These are phyloP conservation scores for Perilla frutescens DNA, from an alignment of 257 asterid species.

Conservation along the genomic window DNA sequence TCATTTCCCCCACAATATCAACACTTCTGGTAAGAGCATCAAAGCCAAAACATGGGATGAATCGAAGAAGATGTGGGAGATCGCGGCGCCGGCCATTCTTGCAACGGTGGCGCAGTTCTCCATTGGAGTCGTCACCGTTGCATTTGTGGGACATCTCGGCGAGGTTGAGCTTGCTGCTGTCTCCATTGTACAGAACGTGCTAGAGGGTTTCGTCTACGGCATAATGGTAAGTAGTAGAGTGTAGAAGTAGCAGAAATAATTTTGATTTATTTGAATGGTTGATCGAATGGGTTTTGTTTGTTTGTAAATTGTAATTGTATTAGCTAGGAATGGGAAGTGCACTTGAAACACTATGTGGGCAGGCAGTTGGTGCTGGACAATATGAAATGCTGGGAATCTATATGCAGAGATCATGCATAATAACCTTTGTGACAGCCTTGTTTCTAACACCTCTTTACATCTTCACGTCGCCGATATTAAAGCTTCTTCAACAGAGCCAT, in stretches of 20 bases:
- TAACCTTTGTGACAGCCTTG: constrained; percentile 56
- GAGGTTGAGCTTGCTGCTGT: constrained; percentile 81
- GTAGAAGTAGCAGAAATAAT: too few relatives aligned
- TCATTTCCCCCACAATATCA: neutral
- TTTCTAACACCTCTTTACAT: constrained; percentile 62
- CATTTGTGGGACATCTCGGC: constrained; percentile 82
- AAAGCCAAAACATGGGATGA: constrained; percentile 53
- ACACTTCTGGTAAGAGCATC: constrained; percentile 4
- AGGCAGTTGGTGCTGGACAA: constrained; percentile 83
- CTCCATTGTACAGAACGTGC: constrained; percentile 75
- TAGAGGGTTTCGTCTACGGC: constrained; percentile 85
- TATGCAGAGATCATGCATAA: constrained; percentile 76
- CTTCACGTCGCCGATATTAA: constrained; percentile 61
- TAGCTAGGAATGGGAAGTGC: constrained; percentile 98
- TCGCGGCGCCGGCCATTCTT: constrained; percentile 73
- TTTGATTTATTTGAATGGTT: too few relatives aligned
- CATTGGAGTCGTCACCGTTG: constrained; percentile 66
- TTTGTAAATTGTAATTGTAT: constrained; percentile 10
- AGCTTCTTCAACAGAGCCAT: constrained; percentile 50
- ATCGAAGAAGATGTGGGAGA: constrained; percentile 71
- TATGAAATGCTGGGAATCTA: constrained; percentile 70
- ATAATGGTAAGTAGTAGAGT: constrained; percentile 53
- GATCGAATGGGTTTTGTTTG: too few relatives aligned
- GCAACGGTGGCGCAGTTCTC: constrained; percentile 77
- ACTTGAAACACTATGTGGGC: constrained; percentile 87